Conservation (phyloP, 2,329 filamentous ascomycete genomes). For the Monosporascus sp. region DNA sequence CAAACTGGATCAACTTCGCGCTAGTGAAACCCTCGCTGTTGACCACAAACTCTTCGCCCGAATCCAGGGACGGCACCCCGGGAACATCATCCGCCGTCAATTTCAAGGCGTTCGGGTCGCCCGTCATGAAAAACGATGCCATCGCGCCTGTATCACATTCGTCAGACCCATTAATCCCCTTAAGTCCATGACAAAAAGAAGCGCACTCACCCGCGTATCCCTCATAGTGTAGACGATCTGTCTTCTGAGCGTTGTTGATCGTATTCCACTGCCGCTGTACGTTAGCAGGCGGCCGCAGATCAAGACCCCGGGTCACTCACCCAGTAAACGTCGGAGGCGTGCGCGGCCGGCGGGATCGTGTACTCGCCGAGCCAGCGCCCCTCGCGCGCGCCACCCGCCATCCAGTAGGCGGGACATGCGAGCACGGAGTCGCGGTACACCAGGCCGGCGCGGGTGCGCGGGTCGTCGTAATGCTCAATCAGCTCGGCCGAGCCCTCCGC, state of each 20-base stretch:
- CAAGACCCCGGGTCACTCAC: slow-evolving; percentile 29
- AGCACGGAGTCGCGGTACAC: slow-evolving; percentile 55
- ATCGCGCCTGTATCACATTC: slow-evolving; percentile 42
- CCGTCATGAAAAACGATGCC: slow-evolving; percentile 55
- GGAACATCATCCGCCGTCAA: slow-evolving; percentile 38
- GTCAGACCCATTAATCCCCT: slow-evolving; percentile 3
- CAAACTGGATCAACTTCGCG: slow-evolving; percentile 32
- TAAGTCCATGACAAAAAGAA: neutral
- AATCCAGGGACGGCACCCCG: slow-evolving; percentile 39
- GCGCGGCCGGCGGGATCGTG: slow-evolving; percentile 53
- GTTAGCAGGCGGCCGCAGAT: slow-evolving; percentile 1
- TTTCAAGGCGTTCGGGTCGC: slow-evolving; percentile 54
- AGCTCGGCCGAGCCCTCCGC: slow-evolving; percentile 41
- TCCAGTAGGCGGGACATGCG: slow-evolving; percentile 57
- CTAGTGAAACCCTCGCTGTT: slow-evolving; percentile 38
- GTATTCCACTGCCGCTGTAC: slow-evolving; percentile 45
- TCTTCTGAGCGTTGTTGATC: slow-evolving; percentile 46
- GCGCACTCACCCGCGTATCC: slow-evolving; percentile 36
- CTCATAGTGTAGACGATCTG: slow-evolving; percentile 48
- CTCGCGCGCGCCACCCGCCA: slow-evolving; percentile 37
- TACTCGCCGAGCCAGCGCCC: slow-evolving; percentile 55
- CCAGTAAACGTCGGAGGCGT: slow-evolving; percentile 54
- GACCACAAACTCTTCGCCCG: slow-evolving; percentile 47
- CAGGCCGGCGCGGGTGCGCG: slow-evolving; percentile 48
- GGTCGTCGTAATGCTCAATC: slow-evolving; percentile 42